Conservation (phyloP, 1,284 basidiomycete species). For the Rhodotorula mucilaginosa region DNA sequence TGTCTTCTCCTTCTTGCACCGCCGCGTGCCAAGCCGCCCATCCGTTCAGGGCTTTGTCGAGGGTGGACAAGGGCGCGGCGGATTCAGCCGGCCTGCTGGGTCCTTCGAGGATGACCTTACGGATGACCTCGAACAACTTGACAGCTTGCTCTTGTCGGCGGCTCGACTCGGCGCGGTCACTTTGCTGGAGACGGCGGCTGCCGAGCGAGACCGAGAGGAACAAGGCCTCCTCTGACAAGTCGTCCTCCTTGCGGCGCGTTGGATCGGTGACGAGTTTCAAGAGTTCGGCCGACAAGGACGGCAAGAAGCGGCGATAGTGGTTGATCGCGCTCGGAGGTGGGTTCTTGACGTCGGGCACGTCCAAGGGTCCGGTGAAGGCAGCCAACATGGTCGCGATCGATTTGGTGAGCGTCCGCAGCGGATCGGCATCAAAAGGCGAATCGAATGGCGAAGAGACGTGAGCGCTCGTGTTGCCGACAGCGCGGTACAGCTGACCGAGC, state of each 20-base stretch:
- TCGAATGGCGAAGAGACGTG: no score
- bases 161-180: background rate
- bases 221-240: conserved; percentile 21
- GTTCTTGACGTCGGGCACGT: no score
- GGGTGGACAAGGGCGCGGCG: background rate
- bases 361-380: background rate
- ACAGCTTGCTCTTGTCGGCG: conserved; percentile 12
- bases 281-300: conserved; percentile 18
- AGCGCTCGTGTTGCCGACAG: background rate
- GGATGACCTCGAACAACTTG: conserved; percentile 15
- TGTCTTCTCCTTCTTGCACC: conserved; percentile 18
- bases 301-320: background rate
- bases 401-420: background rate
- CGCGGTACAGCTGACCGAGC: conserved; percentile 22
- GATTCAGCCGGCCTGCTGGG: no score
- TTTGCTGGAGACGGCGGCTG: background rate
- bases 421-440: conserved; percentile 6
- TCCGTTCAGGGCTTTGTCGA: background rate
- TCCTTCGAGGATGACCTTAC: conserved; percentile 8
- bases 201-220: conserved; percentile 17
- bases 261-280: background rate
- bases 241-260: background rate
- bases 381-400: background rate
- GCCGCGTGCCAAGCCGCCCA: conserved; percentile 18
- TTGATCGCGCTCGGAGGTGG: background rate